These are phyloP conservation scores for Chara braunii DNA, from an alignment of 139 green algal species.

Conservation along the genomic window DNA sequence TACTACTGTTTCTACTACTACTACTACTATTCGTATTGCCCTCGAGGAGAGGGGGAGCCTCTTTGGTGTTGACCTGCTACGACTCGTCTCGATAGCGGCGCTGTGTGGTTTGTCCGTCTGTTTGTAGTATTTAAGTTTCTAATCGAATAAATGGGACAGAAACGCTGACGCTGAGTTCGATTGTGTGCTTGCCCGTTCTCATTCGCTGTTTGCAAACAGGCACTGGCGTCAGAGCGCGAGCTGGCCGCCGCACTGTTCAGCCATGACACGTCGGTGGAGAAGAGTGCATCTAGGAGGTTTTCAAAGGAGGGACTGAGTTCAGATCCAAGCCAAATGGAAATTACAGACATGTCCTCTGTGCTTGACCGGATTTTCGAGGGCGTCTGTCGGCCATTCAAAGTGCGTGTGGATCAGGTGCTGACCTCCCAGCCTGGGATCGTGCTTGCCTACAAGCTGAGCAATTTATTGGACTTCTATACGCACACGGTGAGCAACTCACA, in stretches of 20 bases:
- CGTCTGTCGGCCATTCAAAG: conserved; percentile 86
- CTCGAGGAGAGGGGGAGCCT: too few relatives aligned
- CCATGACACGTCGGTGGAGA: conserved; percentile 36
- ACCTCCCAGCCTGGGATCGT: conserved; percentile 8
- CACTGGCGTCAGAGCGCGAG: conserved; percentile 81
- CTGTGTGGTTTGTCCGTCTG: too few relatives aligned
- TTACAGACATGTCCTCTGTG: conserved; percentile 43
- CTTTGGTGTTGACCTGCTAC: too few relatives aligned
- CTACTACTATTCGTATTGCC: too few relatives aligned
- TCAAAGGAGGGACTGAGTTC: background rate
- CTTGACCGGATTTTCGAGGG: conserved; percentile 87
- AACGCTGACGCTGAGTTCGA: too few relatives aligned
- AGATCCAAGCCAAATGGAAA: background rate
- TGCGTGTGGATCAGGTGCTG: conserved; percentile 47
- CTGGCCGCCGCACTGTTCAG: conserved; percentile 80
- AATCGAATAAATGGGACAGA: too few relatives aligned
- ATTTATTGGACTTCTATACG: conserved; percentile 40
- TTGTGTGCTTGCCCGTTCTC: too few relatives aligned
- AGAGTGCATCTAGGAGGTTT: background rate
- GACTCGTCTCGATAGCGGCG: too few relatives aligned
- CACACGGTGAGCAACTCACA: conserved; percentile 22
- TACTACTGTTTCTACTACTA: too few relatives aligned
- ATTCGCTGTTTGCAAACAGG: conserved; percentile 3
- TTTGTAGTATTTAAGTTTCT: too few relatives aligned
- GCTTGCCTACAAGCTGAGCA: conserved; percentile 37